phyloP scores from a whole-genome alignment of 108 stramenopile species.

The Pseudonitzschia delicatissima region DNA sequence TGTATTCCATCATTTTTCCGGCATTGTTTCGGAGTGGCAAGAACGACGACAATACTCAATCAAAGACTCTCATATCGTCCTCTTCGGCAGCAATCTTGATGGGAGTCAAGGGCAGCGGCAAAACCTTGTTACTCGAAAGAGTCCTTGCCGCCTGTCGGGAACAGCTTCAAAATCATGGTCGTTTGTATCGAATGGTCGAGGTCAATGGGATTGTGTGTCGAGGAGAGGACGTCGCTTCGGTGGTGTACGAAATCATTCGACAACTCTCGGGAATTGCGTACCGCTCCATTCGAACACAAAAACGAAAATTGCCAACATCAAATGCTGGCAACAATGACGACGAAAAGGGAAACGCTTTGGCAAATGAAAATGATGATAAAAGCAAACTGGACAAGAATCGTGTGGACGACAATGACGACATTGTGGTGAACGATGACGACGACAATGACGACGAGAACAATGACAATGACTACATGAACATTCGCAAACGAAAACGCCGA shows the following conservation, averaged over 20 bases:
- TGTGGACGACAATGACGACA: neutral
- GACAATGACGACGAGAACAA: conserved; percentile 7
- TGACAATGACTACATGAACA: conserved; percentile 10
- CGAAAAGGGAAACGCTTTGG: conserved; percentile 7
- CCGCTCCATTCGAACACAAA: conserved; percentile 15
- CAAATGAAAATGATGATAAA: neutral
- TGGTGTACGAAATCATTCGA: conserved; percentile 70
- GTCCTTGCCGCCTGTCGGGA: conserved; percentile 50
- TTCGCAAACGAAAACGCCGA: conserved; percentile 5
- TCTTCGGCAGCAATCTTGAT: conserved; percentile 71
- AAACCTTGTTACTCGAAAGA: conserved; percentile 63
- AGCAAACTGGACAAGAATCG: too few species aligned
- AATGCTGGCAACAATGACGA: neutral
- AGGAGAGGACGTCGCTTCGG: conserved; percentile 61
- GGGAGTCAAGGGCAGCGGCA: conserved; percentile 74
- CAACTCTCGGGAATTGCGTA: conserved; percentile 69
- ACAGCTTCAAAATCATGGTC: conserved; percentile 8
- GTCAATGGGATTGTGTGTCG: conserved; percentile 69
- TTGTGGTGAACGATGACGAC: conserved; percentile 6
- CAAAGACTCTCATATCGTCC: conserved; percentile 6
- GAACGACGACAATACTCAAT: neutral
- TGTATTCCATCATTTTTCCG: conserved; percentile 35
- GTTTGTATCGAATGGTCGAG: conserved; percentile 54
- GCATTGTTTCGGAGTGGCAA: conserved; percentile 10
- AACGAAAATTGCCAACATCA: neutral